Evolutionary conservation across 331 rosid species (phyloP), one percentile per base, ranked within the genome.

Genomic region (Telfairia occidentalis): DNA sequence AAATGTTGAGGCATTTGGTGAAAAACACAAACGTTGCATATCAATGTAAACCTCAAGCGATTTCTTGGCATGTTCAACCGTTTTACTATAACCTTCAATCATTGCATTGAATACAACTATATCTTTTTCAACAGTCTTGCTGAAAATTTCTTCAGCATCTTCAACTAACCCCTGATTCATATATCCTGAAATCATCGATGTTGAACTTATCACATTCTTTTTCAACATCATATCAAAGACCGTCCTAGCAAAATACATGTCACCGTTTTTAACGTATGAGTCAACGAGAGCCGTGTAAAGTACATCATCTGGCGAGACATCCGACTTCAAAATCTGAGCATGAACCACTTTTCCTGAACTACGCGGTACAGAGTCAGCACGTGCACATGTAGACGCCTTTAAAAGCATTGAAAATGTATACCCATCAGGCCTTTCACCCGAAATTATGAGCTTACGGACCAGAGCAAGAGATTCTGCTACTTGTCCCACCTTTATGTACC

Each of bases 11-110:
- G 87, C 29, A 78, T 86, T 94, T n/a, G 97, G 98, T 59, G 60
- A 84, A 75, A 91, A 91, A 63, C 75, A 80, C 64, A 74, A 60
- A 59, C 90, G 78, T 60, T 94, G 97, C 97, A 91, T 87, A 48
- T 84, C 82, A 81, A 89, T 81, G 73, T 88, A 91, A 82, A 90
- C 85, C 19, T 88, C 91, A 79, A 94, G 75, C 23, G 98, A 88
- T 82, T 70, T 89, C 73, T 52, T 50, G 30, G 89, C 96, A 83
- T 77, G 63, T 50, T 89, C 89, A 29, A 78, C 37, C 15, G 86
- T 72, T 86, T 86, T 89, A 81, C 97, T 94, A 77, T 88, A 94
- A 53, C 97, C 98, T 84, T 94, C 98, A 59, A 94, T 86, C 97
- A 91, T 91, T 19, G 97, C 95, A 86, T 94, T 91, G 80, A 88